These are phyloP conservation scores for Flaveria bidentis DNA, from an alignment of 129 eudicot genomes.

Conservation along the genomic window DNA sequence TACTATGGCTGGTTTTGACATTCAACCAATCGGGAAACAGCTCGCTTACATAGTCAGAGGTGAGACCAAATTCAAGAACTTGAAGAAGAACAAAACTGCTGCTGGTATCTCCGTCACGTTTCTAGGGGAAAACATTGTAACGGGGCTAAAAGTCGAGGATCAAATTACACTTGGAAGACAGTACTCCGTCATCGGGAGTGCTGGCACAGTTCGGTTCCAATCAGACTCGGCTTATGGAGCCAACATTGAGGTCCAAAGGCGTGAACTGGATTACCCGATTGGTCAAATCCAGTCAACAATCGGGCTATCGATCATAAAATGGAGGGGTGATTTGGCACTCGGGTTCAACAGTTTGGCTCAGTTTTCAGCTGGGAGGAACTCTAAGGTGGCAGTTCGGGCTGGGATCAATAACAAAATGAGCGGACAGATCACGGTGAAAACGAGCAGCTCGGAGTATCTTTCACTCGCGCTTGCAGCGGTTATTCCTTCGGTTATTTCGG, in stretches of 20 bases:
- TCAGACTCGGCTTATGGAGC: slow-evolving; percentile 79
- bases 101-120: slow-evolving; percentile 78
- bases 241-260: slow-evolving; percentile 66
- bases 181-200: slow-evolving; percentile 65
- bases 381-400: slow-evolving; percentile 83
- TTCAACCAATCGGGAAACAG: slow-evolving; percentile 80
- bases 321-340: slow-evolving; percentile 79
- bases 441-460: slow-evolving; percentile 91
- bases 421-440: slow-evolving; percentile 84
- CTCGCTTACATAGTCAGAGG: slow-evolving; percentile 78
- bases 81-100: slow-evolving; percentile 73
- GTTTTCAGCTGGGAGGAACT: slow-evolving; percentile 69
- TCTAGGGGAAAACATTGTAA: slow-evolving; percentile 74
- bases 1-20: slow-evolving; percentile 79
- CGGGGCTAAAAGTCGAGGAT: slow-evolving; percentile 87
- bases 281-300: slow-evolving; percentile 80
- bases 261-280: slow-evolving; percentile 73
- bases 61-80: slow-evolving; percentile 78
- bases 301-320: slow-evolving; percentile 59
- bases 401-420: slow-evolving; percentile 76
- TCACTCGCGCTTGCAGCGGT: slow-evolving; percentile 78
- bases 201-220: slow-evolving; percentile 74
- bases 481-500: slow-evolving; percentile 58
- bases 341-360: slow-evolving; percentile 72
- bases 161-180: slow-evolving; percentile 69